These are phyloP conservation scores for Mycena filopes DNA, from an alignment of 768 basidiomycete species.

Conservation along the genomic window DNA sequence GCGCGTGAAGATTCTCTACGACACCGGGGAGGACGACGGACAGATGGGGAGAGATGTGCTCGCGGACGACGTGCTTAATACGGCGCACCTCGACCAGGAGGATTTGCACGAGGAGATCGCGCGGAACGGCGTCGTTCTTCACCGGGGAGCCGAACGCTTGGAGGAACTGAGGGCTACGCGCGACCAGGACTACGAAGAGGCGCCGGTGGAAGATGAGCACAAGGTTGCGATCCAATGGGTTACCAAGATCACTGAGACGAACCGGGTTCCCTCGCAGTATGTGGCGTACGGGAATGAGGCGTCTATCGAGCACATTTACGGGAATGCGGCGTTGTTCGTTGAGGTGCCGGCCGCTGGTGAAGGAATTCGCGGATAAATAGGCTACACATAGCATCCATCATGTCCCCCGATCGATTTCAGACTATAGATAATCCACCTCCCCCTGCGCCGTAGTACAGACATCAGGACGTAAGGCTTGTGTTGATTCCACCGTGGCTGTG, in stretches of 20 bases:
- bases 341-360: neutral
- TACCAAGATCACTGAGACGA: neutral
- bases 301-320: neutral
- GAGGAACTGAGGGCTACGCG: neutral
- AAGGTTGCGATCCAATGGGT: neutral
- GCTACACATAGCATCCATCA: too few relatives aligned
- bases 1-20: slow-evolving; percentile 11
- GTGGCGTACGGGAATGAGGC: neutral
- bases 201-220: too few relatives aligned
- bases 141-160: neutral
- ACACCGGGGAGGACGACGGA: neutral
- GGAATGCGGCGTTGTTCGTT: neutral
- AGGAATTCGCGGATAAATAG: too few relatives aligned
- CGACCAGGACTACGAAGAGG: too few relatives aligned
- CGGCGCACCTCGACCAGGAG: neutral
- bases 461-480: too few relatives aligned
- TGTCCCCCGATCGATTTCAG: too few relatives aligned
- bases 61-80: slow-evolving; percentile 7
- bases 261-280: neutral
- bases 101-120: neutral
- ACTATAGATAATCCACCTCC: too few relatives aligned
- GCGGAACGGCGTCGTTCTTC: neutral
- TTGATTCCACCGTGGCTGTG: too few relatives aligned
- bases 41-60: neutral
- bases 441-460: too few relatives aligned